phyloP scores from a whole-genome alignment of 2,329 filamentous ascomycete species.

The Dothistroma pini region DNA sequence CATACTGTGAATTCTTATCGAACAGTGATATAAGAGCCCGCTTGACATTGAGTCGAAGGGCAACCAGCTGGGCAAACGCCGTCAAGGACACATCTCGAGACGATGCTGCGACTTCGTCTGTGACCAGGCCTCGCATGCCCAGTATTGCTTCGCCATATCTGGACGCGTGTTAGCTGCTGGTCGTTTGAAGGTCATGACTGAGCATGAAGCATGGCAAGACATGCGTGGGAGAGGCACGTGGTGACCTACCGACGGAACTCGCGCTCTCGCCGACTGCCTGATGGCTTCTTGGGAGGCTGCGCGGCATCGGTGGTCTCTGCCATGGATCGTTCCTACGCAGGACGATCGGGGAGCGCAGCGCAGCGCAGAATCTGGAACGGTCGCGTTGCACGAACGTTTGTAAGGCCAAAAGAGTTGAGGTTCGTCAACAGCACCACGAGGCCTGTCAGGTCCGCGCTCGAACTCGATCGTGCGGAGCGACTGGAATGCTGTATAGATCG shows the following conservation, averaged over 20 bases:
- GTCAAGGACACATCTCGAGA: conserved; percentile 33
- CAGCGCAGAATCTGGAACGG: no score
- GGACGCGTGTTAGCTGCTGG: not conserved
- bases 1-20: conserved; percentile 47
- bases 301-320: not conserved
- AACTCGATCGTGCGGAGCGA: no score
- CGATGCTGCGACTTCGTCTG: conserved; percentile 4
- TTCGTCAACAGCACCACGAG: no score
- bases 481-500: no score
- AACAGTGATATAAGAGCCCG: conserved; percentile 43
- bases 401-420: no score
- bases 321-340: not conserved
- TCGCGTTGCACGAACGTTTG: no score
- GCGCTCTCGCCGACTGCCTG: conserved; percentile 6
- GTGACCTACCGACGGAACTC: conserved; percentile 13
- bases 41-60: conserved; percentile 35
- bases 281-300: not conserved
- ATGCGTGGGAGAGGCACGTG: not conserved
- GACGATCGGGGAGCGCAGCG: no score
- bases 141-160: conserved; percentile 17
- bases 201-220: not conserved
- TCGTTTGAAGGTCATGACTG: not conserved
- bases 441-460: no score
- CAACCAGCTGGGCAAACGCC: conserved; percentile 44
- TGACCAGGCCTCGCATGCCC: not conserved